Evolutionary conservation across 202 grass and related monocot genomes (phyloP).

Genomic region (Elaeis oleifera): DNA sequence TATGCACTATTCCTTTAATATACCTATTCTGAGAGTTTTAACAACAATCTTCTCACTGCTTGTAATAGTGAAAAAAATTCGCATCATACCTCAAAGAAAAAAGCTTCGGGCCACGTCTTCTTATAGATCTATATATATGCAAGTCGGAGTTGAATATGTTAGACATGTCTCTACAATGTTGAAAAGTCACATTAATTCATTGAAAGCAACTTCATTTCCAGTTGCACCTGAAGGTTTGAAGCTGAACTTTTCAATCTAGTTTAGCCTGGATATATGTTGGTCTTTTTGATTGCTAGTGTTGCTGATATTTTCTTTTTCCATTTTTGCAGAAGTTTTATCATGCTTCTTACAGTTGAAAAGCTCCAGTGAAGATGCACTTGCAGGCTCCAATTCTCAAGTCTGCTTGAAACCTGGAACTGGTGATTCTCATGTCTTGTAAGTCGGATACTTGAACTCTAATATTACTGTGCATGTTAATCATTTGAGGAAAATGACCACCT

Average conservation of each 20-base stretch:
- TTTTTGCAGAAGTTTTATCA: slow-evolving; percentile 52
- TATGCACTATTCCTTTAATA: too few relatives aligned
- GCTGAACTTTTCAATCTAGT: not conserved
- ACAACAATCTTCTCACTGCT: slow-evolving; percentile 11
- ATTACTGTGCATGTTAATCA: too few relatives aligned
- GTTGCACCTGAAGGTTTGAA: slow-evolving; percentile 69
- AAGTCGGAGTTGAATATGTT: slow-evolving; percentile 76
- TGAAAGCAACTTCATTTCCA: slow-evolving; percentile 50
- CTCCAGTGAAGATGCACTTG: slow-evolving; percentile 36
- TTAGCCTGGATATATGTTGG: too few relatives aligned
- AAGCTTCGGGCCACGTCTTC: slow-evolving; percentile 64
- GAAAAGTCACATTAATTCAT: slow-evolving; percentile 75
- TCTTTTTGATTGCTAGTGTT: too few relatives aligned
- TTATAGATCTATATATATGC: slow-evolving; percentile 63
- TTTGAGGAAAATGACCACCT: too few relatives aligned
- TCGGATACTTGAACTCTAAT: slow-evolving; percentile 1
- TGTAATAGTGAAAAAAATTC: slow-evolving; percentile 71
- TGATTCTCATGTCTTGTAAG: slow-evolving; percentile 94
- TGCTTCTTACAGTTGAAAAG: slow-evolving; percentile 79
- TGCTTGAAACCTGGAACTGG: slow-evolving; percentile 81
- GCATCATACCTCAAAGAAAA: slow-evolving; percentile 51
- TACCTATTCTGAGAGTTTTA: not conserved
- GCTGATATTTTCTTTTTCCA: not conserved
- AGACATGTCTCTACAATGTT: slow-evolving; percentile 64
- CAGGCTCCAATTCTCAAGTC: slow-evolving; percentile 52